Conservation (phyloP, 371 early-diverging fungal genomes). For the Mucor indicus region DNA sequence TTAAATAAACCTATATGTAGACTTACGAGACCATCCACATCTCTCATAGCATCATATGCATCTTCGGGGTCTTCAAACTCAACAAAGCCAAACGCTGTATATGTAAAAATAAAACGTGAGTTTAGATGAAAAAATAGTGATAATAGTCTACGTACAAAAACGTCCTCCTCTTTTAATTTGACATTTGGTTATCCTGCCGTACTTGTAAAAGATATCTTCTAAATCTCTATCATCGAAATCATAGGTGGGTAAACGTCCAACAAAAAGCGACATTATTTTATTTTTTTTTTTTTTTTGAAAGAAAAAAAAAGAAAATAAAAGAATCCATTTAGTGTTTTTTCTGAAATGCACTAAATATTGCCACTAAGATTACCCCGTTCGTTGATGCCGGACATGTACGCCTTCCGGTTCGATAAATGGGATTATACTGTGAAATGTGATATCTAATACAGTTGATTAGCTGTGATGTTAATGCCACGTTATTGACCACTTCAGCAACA, state of each 20-base stretch:
- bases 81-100: slow-evolving; percentile 55
- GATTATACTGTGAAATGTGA: too few relatives aligned
- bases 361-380: too few relatives aligned
- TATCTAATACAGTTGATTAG: too few relatives aligned
- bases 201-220: slow-evolving; percentile 64
- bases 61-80: slow-evolving; percentile 66
- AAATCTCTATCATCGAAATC: slow-evolving; percentile 62
- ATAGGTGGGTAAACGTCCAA: slow-evolving; percentile 60
- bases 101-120: too few relatives aligned
- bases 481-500: too few relatives aligned
- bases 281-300: background rate
- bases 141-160: slow-evolving; percentile 23
- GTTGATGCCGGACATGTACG: too few relatives aligned
- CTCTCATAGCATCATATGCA: slow-evolving; percentile 67
- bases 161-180: slow-evolving; percentile 45
- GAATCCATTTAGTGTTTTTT: too few relatives aligned
- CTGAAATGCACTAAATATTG: too few relatives aligned
- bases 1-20: background rate
- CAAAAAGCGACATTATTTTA: slow-evolving; percentile 45
- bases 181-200: slow-evolving; percentile 62
- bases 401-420: too few relatives aligned
- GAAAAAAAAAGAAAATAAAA: slow-evolving; percentile 3
- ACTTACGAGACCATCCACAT: slow-evolving; percentile 52
- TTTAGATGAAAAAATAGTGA: too few relatives aligned
- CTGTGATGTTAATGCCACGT: too few relatives aligned